phyloP scores from a whole-genome alignment of 257 asterid genomes.

The Catharanthus roseus region DNA sequence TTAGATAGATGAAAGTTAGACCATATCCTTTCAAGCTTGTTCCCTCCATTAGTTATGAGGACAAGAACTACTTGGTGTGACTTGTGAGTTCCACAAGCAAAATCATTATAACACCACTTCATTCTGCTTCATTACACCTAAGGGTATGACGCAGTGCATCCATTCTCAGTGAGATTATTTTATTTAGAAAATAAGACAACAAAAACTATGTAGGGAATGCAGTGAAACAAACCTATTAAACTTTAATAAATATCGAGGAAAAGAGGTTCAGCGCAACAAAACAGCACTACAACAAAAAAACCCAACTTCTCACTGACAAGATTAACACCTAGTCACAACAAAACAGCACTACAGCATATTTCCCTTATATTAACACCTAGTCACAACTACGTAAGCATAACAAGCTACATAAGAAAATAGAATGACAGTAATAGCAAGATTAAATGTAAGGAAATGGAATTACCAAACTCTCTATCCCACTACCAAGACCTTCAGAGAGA shows the following conservation, averaged over 20 bases:
- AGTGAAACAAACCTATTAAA: neutral
- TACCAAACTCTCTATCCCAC: constrained; percentile 97
- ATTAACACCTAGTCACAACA: neutral
- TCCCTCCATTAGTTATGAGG: neutral
- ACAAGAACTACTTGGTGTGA: neutral
- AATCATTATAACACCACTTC: neutral
- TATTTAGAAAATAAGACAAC: neutral
- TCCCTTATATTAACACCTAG: neutral
- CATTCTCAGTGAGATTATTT: neutral
- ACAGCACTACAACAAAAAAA: neutral
- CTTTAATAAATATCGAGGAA: neutral
- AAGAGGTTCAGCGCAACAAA: neutral
- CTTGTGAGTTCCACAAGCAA: neutral
- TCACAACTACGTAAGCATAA: neutral
- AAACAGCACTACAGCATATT: neutral
- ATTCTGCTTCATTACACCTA: neutral
- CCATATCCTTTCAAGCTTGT: neutral
- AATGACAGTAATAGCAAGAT: neutral
- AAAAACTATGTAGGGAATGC: neutral
- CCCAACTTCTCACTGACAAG: too few species aligned
- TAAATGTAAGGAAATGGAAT: constrained; percentile 17
- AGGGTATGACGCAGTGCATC: neutral
- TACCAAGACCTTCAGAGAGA: constrained; percentile 96
- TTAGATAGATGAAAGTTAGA: neutral
- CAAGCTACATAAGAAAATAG: neutral